Conservation (phyloP, 768 basidiomycete genomes). For the Termitomyces bulborhizus region DNA sequence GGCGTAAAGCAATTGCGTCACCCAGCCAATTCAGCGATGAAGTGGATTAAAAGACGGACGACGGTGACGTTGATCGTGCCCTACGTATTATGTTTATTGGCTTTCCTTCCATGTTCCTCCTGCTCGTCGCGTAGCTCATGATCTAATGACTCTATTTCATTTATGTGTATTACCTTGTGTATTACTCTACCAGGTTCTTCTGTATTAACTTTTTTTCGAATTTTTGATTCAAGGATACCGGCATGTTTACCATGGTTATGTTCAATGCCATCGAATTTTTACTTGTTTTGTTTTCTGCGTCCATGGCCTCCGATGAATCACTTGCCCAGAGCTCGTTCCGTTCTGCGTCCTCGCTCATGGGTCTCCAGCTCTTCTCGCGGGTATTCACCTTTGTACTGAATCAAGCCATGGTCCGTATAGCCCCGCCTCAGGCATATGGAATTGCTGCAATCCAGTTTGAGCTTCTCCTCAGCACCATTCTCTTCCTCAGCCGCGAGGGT, state of each 20-base stretch:
- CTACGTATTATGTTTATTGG: conserved; percentile 13
- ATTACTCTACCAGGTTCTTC: conserved; percentile 1
- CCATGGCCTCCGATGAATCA: conserved; percentile 14
- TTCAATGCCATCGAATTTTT: too few relatives aligned
- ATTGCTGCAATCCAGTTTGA: conserved; percentile 95
- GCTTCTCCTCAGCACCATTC: conserved; percentile 79
- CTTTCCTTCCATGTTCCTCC: conserved; percentile 4
- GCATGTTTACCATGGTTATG: neutral
- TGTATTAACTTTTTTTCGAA: conserved; percentile 6
- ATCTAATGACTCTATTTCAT: conserved; percentile 10
- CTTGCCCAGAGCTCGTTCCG: conserved; percentile 31
- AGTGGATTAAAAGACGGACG: conserved; percentile 7
- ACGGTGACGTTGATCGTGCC: neutral
- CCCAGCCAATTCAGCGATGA: conserved; percentile 9
- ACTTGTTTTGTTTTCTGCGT: neutral
- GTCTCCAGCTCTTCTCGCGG: conserved; percentile 81
- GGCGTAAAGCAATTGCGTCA: conserved; percentile 17
- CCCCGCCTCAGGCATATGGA: conserved; percentile 81
- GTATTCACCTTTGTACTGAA: conserved; percentile 85
- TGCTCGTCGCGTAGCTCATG: conserved; percentile 8
- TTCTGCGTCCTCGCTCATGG: conserved; percentile 63
- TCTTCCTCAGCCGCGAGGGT: conserved; percentile 93
- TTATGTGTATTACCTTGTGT: conserved; percentile 11
- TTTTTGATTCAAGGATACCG: neutral
- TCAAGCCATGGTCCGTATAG: conserved; percentile 78